phyloP scores from a whole-genome alignment of 306 rosid genomes.

The Malus sieversii region DNA sequence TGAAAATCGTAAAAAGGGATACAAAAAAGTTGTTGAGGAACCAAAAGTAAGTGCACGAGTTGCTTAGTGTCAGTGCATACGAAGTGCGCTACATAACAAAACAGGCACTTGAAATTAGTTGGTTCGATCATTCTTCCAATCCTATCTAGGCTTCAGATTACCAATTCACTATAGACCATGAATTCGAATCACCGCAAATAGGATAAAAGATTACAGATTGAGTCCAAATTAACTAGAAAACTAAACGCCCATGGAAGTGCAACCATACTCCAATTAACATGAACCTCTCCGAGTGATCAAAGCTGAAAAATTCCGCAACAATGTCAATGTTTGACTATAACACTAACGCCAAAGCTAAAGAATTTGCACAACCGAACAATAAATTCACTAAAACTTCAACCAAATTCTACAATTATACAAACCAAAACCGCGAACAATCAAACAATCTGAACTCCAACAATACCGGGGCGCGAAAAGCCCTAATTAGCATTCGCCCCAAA shows the following conservation, averaged over 20 bases:
- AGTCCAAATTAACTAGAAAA: neutral
- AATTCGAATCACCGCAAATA: neutral
- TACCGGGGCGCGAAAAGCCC: constrained; percentile 6
- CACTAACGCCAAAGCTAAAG: neutral
- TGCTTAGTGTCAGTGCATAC: neutral
- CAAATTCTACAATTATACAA: neutral
- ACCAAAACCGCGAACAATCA: neutral
- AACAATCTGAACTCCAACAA: neutral
- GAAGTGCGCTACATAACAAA: neutral
- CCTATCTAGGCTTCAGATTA: neutral
- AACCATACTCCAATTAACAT: neutral
- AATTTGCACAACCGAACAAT: neutral
- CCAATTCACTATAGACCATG: neutral
- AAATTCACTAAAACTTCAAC: neutral
- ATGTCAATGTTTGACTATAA: neutral
- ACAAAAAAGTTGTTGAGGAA: neutral
- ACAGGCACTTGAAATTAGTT: neutral
- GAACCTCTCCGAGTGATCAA: neutral
- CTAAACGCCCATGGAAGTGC: neutral
- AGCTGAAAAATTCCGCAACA: neutral
- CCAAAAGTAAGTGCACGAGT: neutral
- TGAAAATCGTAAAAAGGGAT: neutral
- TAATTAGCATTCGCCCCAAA: constrained; percentile 8
- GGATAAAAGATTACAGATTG: neutral
- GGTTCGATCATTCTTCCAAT: neutral